A percentile compares a stretch with the other conserved stretches of the same genome.
Conservation (phyloP, 768 basidiomycete species). For the Mycena galericulata region DNA sequence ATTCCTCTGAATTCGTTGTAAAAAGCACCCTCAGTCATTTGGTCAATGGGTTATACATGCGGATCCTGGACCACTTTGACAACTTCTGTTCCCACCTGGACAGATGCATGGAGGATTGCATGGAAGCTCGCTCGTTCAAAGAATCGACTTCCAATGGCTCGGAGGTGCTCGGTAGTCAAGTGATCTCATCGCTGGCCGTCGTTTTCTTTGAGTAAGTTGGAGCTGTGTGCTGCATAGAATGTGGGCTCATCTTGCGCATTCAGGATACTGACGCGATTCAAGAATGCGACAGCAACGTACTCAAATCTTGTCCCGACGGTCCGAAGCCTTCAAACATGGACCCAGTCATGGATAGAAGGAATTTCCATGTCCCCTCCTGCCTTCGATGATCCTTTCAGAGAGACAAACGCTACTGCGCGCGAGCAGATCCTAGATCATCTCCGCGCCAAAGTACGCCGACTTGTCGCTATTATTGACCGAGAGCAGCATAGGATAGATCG, state of each 20-base stretch:
- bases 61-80: slow-evolving; percentile 59
- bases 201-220: slow-evolving; percentile 64
- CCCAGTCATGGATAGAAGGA: slow-evolving; percentile 58
- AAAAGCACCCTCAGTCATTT: slow-evolving; percentile 64
- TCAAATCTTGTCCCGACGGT: slow-evolving; percentile 58
- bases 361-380: slow-evolving; percentile 50
- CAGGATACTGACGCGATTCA: slow-evolving; percentile 62
- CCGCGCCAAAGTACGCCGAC: slow-evolving; percentile 45
- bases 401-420: slow-evolving; percentile 43
- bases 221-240: slow-evolving; percentile 31
- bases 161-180: slow-evolving; percentile 50
- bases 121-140: slow-evolving; percentile 52
- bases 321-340: slow-evolving; percentile 57
- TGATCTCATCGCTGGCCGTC: slow-evolving; percentile 59
- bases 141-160: slow-evolving; percentile 37
- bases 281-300: slow-evolving; percentile 61
- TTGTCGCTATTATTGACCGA: slow-evolving; percentile 62
- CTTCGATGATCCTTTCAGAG: slow-evolving; percentile 60
- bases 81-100: slow-evolving; percentile 55
- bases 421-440: slow-evolving; percentile 53
- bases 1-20: slow-evolving; percentile 69
- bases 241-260: background rate
- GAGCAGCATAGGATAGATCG: slow-evolving; percentile 55
- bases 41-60: slow-evolving; percentile 62
- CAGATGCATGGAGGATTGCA: slow-evolving; percentile 50